Conservation (phyloP, 2,329 filamentous ascomycete species). For the Paramyrothecium sp. region DNA sequence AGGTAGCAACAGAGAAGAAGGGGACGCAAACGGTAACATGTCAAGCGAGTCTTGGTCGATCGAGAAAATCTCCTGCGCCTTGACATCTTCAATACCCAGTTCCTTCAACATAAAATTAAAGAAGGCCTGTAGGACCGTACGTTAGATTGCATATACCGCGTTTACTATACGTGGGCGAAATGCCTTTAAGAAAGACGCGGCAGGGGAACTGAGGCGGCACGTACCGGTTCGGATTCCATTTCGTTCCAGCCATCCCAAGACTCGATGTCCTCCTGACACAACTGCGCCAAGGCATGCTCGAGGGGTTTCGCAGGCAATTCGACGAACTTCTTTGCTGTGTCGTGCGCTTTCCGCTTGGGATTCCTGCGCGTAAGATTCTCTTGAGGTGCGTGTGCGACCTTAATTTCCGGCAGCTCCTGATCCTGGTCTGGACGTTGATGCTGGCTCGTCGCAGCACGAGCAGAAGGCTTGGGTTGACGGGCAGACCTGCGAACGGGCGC, state of each 20-base stretch:
- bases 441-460: neutral
- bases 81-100: conserved; percentile 72
- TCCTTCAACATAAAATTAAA: conserved; percentile 84
- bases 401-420: neutral
- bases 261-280: conserved; percentile 50
- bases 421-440: neutral
- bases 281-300: conserved; percentile 43
- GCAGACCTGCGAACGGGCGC: conserved; percentile 6
- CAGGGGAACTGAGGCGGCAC: conserved; percentile 19
- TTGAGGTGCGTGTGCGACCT: neutral
- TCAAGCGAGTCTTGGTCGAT: conserved; percentile 66
- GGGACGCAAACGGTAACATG: conserved; percentile 55
- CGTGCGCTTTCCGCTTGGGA: conserved; percentile 43
- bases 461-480: neutral
- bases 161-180: neutral
- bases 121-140: conserved; percentile 54
- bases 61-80: conserved; percentile 73
- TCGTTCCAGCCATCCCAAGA: conserved; percentile 76
- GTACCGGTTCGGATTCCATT: conserved; percentile 84
- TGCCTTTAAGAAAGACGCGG: neutral
- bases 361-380: conserved; percentile 25
- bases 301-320: conserved; percentile 39
- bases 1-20: neutral
- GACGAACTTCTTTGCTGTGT: conserved; percentile 23
- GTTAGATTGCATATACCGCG: conserved; percentile 11